Evolutionary conservation across 106 monocot genomes (phyloP).

Genomic region (Platanthera zijinensis): DNA sequence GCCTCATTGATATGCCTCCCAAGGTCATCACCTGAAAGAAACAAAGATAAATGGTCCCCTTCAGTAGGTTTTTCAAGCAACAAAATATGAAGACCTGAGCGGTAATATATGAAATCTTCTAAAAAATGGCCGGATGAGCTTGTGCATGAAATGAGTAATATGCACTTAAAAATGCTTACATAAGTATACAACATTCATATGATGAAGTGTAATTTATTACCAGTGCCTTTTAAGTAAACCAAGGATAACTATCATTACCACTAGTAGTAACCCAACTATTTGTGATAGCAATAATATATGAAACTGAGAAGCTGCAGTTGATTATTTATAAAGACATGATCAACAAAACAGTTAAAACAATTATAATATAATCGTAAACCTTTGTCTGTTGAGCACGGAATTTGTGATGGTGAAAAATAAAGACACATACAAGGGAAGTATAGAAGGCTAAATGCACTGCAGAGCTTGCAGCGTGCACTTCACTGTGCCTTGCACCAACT

Average conservation of each 20-base stretch:
- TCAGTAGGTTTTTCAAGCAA: conserved; percentile 6
- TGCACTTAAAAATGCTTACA: neutral
- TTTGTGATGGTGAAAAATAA: neutral
- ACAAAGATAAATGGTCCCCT: neutral
- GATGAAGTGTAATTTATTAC: neutral
- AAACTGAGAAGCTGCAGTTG: neutral
- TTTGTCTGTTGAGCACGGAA: neutral
- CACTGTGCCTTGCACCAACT: no score
- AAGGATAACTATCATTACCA: neutral
- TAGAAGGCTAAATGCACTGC: neutral
- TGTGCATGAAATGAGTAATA: neutral
- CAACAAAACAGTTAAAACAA: neutral
- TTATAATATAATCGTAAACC: neutral
- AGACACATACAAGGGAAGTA: neutral
- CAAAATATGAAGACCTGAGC: neutral
- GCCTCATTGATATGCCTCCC: conserved; percentile 15
- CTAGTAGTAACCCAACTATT: neutral
- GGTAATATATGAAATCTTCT: neutral
- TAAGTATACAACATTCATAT: neutral
- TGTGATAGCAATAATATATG: neutral
- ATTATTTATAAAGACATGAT: neutral
- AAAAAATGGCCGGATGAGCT: neutral
- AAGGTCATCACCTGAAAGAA: conserved; percentile 21
- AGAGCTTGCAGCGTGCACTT: no score
- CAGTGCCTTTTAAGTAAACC: neutral